A percentile compares a stretch with the other conserved stretches of the same genome.
Conservation (phyloP, 805 yeast genomes). For the Monosporozyma solicola region DNA sequence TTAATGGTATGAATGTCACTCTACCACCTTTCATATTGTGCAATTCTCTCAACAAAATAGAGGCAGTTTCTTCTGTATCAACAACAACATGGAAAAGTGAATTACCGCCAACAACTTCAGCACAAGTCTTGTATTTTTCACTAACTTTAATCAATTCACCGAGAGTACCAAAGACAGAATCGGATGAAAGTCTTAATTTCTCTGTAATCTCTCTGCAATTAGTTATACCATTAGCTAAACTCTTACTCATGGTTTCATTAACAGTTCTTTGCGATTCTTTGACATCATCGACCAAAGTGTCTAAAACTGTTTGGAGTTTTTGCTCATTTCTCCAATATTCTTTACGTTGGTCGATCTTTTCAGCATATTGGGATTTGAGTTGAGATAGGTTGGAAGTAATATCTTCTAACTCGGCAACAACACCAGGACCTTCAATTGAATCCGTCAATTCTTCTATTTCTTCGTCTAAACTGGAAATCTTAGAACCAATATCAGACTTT, state of each 20-base stretch:
- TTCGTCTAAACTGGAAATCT: constrained; percentile 20
- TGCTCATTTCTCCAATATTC: constrained; percentile 73
- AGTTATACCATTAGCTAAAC: constrained; percentile 57
- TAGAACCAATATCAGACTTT: constrained; percentile 10
- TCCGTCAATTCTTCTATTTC: constrained; percentile 31
- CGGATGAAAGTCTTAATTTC: constrained; percentile 43
- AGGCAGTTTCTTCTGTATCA: constrained; percentile 77
- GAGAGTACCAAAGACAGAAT: constrained; percentile 71
- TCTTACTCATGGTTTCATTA: constrained; percentile 66
- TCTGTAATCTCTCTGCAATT: constrained; percentile 57
- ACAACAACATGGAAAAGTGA: constrained; percentile 84
- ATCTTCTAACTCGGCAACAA: constrained; percentile 28
- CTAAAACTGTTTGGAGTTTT: constrained; percentile 46
- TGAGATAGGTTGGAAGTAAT: constrained; percentile 22
- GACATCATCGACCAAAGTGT: constrained; percentile 47
- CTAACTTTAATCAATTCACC: constrained; percentile 77
- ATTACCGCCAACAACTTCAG: constrained; percentile 83
- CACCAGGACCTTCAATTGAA: constrained; percentile 31
- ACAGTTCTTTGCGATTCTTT: constrained; percentile 50
- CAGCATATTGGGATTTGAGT: constrained; percentile 35
- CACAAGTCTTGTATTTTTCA: constrained; percentile 75
- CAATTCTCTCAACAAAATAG: constrained; percentile 67
- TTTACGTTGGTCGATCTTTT: constrained; percentile 58
- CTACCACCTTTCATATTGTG: constrained; percentile 65
- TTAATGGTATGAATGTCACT: constrained; percentile 85